Evolutionary conservation across 148 eudicot species (phyloP).

Genomic region (Gaultheria prostrata): DNA sequence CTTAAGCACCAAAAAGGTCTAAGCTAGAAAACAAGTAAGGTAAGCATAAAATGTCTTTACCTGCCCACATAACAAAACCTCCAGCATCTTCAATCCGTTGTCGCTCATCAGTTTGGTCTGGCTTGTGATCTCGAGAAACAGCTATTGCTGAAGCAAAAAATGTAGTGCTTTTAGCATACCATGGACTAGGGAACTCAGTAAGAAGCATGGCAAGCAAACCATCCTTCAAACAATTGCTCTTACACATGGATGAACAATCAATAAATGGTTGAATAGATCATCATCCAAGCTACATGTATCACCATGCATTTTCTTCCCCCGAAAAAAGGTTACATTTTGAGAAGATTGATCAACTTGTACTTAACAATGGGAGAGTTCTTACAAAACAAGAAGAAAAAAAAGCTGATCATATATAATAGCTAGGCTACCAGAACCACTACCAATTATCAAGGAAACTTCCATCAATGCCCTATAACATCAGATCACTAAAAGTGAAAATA

Average conservation of each 20-base stretch:
- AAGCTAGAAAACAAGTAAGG: neutral
- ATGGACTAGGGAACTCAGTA: neutral
- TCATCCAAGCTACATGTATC: neutral
- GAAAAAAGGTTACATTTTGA: neutral
- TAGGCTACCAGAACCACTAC: neutral
- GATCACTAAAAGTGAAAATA: neutral
- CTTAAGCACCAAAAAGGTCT: neutral
- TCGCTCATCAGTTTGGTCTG: constrained; percentile 97
- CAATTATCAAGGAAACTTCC: neutral
- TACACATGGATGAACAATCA: neutral
- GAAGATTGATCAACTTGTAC: constrained; percentile 3
- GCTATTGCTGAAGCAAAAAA: constrained; percentile 68
- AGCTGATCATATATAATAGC: neutral
- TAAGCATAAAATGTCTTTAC: constrained; percentile 31
- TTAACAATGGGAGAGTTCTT: constrained; percentile 3
- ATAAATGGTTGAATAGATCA: neutral
- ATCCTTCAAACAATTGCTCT: neutral
- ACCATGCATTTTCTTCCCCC: neutral
- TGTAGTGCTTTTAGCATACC: neutral
- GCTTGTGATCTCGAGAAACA: constrained; percentile 98
- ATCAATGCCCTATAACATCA: neutral
- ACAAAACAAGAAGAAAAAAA: neutral
- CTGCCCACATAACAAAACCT: constrained; percentile 99
- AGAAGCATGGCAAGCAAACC: neutral
- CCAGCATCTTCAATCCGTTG: constrained; percentile 97